Conservation (phyloP, 495 filamentous ascomycete species). For the Trichoderma virens region DNA sequence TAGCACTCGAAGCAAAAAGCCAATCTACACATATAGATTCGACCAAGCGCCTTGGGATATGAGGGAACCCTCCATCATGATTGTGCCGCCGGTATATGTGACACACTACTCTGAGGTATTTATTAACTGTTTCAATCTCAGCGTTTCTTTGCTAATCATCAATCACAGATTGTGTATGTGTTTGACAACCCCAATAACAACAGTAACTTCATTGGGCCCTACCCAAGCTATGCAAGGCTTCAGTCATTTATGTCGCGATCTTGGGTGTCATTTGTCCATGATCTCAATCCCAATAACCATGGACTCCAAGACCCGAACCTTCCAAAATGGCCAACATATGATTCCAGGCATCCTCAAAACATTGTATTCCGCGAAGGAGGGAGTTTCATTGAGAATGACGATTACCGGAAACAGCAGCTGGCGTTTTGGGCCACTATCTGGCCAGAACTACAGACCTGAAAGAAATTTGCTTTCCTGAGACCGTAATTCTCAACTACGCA, state of each 20-base stretch:
- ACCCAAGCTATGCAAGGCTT: constrained; percentile 33
- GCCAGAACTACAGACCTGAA: neutral
- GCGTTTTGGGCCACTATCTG: constrained; percentile 6
- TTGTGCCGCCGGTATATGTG: constrained; percentile 20
- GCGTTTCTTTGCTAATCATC: neutral
- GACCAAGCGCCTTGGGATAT: constrained; percentile 20
- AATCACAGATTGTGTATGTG: constrained; percentile 40
- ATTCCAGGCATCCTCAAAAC: constrained; percentile 9
- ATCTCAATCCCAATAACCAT: constrained; percentile 38
- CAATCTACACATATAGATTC: constrained; percentile 17
- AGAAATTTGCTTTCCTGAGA: neutral
- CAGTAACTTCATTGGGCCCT: constrained; percentile 17
- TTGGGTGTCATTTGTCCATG: constrained; percentile 47
- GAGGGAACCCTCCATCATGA: constrained; percentile 13
- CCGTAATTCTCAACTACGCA: too few species aligned
- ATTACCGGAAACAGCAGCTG: constrained; percentile 8
- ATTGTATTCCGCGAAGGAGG: constrained; percentile 15
- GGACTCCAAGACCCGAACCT: constrained; percentile 1
- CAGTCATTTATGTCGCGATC: constrained; percentile 41
- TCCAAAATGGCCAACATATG: constrained; percentile 12
- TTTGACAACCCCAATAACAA: constrained; percentile 40
- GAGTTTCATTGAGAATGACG: constrained; percentile 7
- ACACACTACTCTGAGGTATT: constrained; percentile 43
- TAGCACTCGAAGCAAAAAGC: neutral
- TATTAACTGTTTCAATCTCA: neutral